Evolutionary conservation across 2,329 filamentous ascomycete species (phyloP).

Genomic region (Fusarium guadeloupense): DNA sequence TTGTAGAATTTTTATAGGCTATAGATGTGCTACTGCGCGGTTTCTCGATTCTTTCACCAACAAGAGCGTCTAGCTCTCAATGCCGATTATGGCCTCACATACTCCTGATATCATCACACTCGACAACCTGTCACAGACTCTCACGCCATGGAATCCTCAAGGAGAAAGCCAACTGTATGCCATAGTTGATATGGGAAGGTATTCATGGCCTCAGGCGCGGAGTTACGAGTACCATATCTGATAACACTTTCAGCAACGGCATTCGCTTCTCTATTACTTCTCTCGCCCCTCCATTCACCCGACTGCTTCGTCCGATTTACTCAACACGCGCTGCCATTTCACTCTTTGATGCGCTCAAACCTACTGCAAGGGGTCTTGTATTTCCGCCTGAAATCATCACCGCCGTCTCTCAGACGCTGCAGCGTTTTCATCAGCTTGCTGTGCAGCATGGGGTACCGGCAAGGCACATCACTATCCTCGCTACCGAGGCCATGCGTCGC

Average conservation of each 20-base stretch:
- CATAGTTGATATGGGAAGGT: constrained; percentile 70
- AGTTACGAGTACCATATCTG: neutral
- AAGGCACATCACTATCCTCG: constrained; percentile 76
- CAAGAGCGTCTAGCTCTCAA: neutral
- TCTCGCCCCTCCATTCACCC: constrained; percentile 74
- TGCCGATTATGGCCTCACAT: constrained; percentile 41
- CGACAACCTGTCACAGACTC: constrained; percentile 59
- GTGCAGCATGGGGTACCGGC: constrained; percentile 72
- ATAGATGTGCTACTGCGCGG: neutral
- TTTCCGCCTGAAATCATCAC: constrained; percentile 68
- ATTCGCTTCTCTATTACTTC: constrained; percentile 92
- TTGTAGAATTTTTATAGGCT: neutral
- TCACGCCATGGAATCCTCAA: constrained; percentile 59
- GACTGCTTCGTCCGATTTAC: constrained; percentile 80
- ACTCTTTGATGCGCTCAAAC: constrained; percentile 82
- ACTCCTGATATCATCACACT: constrained; percentile 59
- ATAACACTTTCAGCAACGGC: constrained; percentile 72
- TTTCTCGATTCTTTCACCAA: neutral
- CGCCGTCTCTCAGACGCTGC: constrained; percentile 72
- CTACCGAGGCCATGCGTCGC: constrained; percentile 88
- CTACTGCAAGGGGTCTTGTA: constrained; percentile 49
- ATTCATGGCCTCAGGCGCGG: neutral
- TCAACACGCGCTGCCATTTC: constrained; percentile 83
- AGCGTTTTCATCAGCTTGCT: constrained; percentile 77
- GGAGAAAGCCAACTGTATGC: constrained; percentile 62